phyloP scores from a whole-genome alignment of 2,329 filamentous ascomycete genomes.

The Byssothecium circinans region DNA sequence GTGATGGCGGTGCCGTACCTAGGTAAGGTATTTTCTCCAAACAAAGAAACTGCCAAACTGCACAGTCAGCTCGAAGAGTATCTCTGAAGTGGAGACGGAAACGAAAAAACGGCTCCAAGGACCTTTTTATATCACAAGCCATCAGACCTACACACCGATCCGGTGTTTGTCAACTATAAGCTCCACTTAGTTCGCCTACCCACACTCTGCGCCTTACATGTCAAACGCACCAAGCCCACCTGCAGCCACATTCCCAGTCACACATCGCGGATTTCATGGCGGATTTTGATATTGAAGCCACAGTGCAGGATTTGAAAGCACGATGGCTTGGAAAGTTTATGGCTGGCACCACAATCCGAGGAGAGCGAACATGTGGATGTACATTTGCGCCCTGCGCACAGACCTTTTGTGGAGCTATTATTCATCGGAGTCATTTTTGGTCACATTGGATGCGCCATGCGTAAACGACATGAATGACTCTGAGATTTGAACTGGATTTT shows the following conservation, averaged over 20 bases:
- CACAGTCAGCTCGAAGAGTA: no score
- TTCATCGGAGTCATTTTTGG: conserved; percentile 6
- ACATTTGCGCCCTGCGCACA: conserved; percentile 11
- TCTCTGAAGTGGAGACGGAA: not conserved
- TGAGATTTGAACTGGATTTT: not conserved
- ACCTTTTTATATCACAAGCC: not conserved
- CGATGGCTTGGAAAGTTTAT: conserved; percentile 1
- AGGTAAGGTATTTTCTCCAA: not conserved
- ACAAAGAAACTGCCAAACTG: no score
- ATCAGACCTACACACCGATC: not conserved
- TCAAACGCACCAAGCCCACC: conserved; percentile 3
- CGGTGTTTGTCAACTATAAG: conserved; percentile 4
- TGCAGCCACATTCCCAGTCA: not conserved
- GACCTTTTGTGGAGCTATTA: conserved; percentile 5
- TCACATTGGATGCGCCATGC: conserved; percentile 1
- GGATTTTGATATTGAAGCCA: not conserved
- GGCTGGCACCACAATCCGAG: not conserved
- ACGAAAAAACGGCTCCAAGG: not conserved
- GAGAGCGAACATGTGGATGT: conserved; percentile 1
- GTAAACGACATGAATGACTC: conserved; percentile 5
- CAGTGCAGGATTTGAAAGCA: not conserved
- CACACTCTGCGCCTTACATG: conserved; percentile 11
- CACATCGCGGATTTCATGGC: not conserved
- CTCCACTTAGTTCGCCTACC: not conserved
- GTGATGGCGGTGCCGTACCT: not conserved